Conservation (phyloP, 108 stramenopile genomes). For the Pseudonitzschia multiseries region DNA sequence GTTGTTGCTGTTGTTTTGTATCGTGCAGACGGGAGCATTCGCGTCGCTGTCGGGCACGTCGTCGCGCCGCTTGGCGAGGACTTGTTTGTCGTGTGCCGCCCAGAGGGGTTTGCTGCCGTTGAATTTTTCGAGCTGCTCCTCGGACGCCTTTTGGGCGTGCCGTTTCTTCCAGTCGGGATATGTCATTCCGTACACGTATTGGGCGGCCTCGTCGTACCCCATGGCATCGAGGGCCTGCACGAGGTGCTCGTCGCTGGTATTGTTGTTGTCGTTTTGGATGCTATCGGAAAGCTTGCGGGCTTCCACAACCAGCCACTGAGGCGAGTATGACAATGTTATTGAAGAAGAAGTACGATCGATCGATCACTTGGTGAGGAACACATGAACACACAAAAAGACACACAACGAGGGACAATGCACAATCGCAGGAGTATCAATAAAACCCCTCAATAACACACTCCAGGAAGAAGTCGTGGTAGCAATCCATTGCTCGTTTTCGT, state of each 20-base stretch:
- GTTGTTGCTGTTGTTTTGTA: neutral
- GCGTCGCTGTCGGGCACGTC: conserved; percentile 9
- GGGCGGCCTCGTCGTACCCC: conserved; percentile 86
- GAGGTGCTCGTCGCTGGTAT: neutral
- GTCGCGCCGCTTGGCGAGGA: conserved; percentile 46
- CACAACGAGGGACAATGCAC: too few species aligned
- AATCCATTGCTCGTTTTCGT: too few species aligned
- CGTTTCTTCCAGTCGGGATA: conserved; percentile 85
- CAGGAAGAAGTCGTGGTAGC: too few species aligned
- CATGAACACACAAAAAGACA: too few species aligned
- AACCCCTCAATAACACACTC: too few species aligned
- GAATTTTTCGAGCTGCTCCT: conserved; percentile 76
- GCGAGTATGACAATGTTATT: neutral
- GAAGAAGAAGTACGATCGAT: neutral
- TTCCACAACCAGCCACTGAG: conserved; percentile 81
- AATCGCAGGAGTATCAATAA: too few species aligned
- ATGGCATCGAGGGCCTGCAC: conserved; percentile 61
- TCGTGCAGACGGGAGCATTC: neutral
- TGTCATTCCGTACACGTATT: conserved; percentile 79
- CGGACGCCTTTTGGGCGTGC: conserved; percentile 76
- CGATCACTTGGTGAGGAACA: too few species aligned
- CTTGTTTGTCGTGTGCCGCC: conserved; percentile 74
- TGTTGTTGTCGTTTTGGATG: conserved; percentile 14
- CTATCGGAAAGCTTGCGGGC: conserved; percentile 63
- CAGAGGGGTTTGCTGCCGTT: conserved; percentile 71